phyloP scores from a whole-genome alignment of 768 basidiomycete species.

The Favolaschia claudopus region DNA sequence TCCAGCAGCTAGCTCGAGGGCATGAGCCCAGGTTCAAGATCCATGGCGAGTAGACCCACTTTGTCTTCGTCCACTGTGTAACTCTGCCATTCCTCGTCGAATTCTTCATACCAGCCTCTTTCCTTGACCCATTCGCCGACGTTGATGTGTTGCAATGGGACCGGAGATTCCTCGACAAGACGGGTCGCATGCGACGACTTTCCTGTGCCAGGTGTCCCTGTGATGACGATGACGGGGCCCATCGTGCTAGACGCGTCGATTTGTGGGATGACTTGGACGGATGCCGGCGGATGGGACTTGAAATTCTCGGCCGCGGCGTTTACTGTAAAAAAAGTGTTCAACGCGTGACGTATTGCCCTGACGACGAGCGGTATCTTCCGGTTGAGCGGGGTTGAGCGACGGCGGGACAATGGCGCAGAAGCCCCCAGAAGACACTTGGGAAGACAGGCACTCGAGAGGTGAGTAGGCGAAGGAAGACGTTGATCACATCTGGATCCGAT shows the following conservation, averaged over 20 bases:
- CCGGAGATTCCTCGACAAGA: conserved; percentile 74
- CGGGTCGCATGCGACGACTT: conserved; percentile 93
- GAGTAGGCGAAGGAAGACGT: background rate
- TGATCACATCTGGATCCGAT: background rate
- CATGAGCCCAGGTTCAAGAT: conserved; percentile 9
- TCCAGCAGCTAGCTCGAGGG: conserved; percentile 72
- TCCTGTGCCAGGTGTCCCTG: conserved; percentile 94
- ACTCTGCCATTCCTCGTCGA: conserved; percentile 94
- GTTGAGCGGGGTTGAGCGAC: too few species aligned
- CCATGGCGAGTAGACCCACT: conserved; percentile 55
- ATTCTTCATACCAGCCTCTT: conserved; percentile 80
- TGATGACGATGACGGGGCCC: conserved; percentile 82
- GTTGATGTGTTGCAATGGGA: conserved; percentile 84
- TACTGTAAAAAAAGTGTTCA: too few species aligned
- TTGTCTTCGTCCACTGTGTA: conserved; percentile 97
- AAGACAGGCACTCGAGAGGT: too few species aligned
- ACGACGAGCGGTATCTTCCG: too few species aligned
- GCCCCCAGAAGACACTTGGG: too few species aligned
- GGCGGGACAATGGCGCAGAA: too few species aligned
- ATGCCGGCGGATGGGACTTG: too few species aligned
- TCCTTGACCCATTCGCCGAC: conserved; percentile 91
- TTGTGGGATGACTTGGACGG: conserved; percentile 19
- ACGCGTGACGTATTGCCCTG: too few species aligned
- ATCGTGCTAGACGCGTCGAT: conserved; percentile 36
- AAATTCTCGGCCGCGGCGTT: too few species aligned